phyloP scores from a whole-genome alignment of 1,139 yeast genomes.

The Candida pseudoviswanathii region DNA sequence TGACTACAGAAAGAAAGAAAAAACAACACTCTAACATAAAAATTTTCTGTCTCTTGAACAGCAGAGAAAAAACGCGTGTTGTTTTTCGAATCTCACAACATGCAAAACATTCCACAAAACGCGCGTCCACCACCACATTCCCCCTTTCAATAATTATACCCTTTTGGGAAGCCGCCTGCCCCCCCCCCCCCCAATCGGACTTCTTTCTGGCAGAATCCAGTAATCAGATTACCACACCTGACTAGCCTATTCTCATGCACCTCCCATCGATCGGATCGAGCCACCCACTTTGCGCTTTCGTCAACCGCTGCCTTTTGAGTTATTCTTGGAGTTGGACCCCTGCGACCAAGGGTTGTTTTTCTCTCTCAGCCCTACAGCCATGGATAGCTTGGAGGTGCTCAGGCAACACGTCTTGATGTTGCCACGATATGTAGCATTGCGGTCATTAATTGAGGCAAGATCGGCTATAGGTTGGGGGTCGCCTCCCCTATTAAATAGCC shows the following conservation, averaged over 20 bases:
- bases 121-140: neutral
- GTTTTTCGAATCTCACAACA: slow-evolving; percentile 1
- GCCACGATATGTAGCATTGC: no score
- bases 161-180: slow-evolving; percentile 1
- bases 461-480: no score
- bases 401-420: no score
- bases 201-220: neutral
- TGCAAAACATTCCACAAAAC: neutral
- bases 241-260: neutral
- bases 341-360: no score
- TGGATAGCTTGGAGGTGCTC: no score
- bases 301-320: neutral
- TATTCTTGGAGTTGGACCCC: neutral
- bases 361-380: no score
- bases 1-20: neutral
- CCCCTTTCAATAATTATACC: slow-evolving; percentile 7
- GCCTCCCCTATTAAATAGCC: neutral
- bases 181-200: neutral
- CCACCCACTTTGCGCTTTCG: neutral
- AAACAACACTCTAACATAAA: neutral
- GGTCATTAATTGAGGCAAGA: no score
- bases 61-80: slow-evolving; percentile 6
- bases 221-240: neutral
- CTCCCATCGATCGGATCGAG: neutral
- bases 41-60: neutral